These are phyloP conservation scores for Aspergillus texensis DNA, from an alignment of 2,329 filamentous ascomycete genomes.

Conservation along the genomic window DNA sequence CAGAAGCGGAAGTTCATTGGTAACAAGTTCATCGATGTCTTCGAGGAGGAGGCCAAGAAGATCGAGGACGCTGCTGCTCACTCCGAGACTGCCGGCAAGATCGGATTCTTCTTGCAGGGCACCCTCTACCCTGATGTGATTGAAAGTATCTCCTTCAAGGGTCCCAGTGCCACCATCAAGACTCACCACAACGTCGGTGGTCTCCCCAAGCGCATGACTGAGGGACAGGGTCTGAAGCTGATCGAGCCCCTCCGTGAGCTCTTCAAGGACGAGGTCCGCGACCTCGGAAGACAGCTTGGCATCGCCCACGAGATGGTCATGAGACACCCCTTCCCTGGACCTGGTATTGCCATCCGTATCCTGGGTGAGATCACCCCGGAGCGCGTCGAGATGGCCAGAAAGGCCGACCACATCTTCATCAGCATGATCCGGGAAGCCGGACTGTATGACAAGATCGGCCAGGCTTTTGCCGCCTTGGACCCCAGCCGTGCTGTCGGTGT, in stretches of 20 bases:
- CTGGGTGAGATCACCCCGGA: slow-evolving; percentile 82
- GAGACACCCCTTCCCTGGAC: slow-evolving; percentile 69
- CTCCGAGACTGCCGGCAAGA: slow-evolving; percentile 63
- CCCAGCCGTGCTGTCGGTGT: slow-evolving; percentile 63
- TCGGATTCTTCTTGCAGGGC: slow-evolving; percentile 86
- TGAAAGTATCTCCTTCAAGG: slow-evolving; percentile 72
- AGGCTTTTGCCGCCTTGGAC: slow-evolving; percentile 70
- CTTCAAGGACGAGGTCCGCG: slow-evolving; percentile 82
- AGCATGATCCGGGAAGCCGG: slow-evolving; percentile 48
- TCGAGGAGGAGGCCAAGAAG: slow-evolving; percentile 74
- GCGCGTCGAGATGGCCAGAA: slow-evolving; percentile 70
- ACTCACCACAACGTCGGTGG: slow-evolving; percentile 60
- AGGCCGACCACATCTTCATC: slow-evolving; percentile 52
- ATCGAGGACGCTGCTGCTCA: slow-evolving; percentile 73
- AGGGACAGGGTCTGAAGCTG: slow-evolving; percentile 48
- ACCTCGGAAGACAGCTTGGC: slow-evolving; percentile 68
- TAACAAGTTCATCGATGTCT: slow-evolving; percentile 77
- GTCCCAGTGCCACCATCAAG: slow-evolving; percentile 71
- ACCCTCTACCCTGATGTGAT: slow-evolving; percentile 79
- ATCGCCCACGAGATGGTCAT: slow-evolving; percentile 76
- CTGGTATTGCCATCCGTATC: slow-evolving; percentile 75
- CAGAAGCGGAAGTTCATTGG: slow-evolving; percentile 91
- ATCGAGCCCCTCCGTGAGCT: slow-evolving; percentile 79
- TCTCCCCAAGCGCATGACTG: slow-evolving; percentile 51
- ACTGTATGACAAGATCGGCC: slow-evolving; percentile 61